Base-by-base conservation (phyloP, 352 stramenopile genomes). In the Globisporangium middletonii region DNA sequence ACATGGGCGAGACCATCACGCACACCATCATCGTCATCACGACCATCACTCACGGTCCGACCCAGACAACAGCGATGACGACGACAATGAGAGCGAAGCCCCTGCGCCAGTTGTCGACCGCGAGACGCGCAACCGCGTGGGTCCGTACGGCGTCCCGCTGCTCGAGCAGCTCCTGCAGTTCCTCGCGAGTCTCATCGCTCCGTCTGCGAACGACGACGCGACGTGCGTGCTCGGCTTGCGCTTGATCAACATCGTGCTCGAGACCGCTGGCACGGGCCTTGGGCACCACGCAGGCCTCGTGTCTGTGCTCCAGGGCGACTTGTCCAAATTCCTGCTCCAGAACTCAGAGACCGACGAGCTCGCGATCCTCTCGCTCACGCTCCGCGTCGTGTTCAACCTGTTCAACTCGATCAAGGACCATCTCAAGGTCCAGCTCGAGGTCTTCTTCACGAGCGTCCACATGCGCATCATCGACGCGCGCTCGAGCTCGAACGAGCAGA, bases 391-490 rank as follows among this genome's bases (percentile, higher is more conserved):
- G 58, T 99, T 99, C 62, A 99, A 99, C 68, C 79, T 99, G 13
- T 99, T 99, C 75, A 98, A 99, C 66, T 98, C 90, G 51, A 98
- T 99, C 72, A 98, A 98, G 65, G 93, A 98, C 66, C 94, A 99
- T 60, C 67, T 99, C 7, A 99, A 99, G 57, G 92, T 99, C 19
- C 97, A 99, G 65, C 83, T 99, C 42, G 97, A 99, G 72, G 95
- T 99, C 0, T 99, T 99, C 65, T 94, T 99, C 62, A 98, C 93
- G 18, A 97, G 83, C 50, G 94, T 99, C 23, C 96, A 99, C 75
- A 89, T 99, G 72, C 79, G 94, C 37, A 96, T 98, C 45, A 88
- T 91, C 80, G 79, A 94, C 71, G 88, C 74, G 30, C 81, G 77
- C n/a, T 92, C 81, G 23, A 89, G 79, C 55, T 85, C 81, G 4